Percentiles rank a stretch among this genome's conserved stretches.
These are phyloP conservation scores for Lophium mytilinum DNA, from an alignment of 495 filamentous ascomycete genomes.

Conservation along the genomic window DNA sequence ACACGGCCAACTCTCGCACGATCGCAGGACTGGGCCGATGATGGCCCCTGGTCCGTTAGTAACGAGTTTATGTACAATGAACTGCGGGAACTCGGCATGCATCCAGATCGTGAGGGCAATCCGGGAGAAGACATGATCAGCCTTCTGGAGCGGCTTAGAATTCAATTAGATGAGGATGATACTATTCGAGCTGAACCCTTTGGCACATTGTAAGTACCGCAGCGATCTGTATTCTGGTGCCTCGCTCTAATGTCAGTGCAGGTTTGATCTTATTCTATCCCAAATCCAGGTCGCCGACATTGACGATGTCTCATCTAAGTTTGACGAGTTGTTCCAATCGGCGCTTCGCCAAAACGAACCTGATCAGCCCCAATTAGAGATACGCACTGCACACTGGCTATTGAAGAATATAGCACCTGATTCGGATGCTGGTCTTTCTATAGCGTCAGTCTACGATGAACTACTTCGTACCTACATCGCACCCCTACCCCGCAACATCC, in stretches of 20 bases:
- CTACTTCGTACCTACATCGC: constrained; percentile 20
- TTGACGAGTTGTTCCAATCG: constrained; percentile 1
- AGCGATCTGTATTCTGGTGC: background rate
- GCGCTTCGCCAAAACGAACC: background rate
- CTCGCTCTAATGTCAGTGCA: background rate
- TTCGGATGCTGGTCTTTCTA: background rate
- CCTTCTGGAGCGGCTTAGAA: background rate
- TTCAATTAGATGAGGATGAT: background rate
- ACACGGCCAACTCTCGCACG: no score
- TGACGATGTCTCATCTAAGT: constrained; percentile 12
- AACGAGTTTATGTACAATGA: background rate
- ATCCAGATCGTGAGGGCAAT: background rate
- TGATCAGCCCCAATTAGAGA: background rate
- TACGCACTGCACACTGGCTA: background rate
- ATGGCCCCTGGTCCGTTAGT: background rate
- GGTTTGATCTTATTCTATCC: constrained; percentile 1
- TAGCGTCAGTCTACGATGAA: constrained; percentile 14
- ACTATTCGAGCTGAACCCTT: background rate
- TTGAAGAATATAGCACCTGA: background rate
- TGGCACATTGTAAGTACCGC: background rate
- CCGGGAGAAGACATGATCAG: background rate
- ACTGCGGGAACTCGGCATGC: background rate
- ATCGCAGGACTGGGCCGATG: background rate
- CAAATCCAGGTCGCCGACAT: constrained; percentile 10
- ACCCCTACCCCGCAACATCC: constrained; percentile 14